A percentile compares a stretch with the other conserved stretches of the same genome.
phyloP scores from a whole-genome alignment of 495 filamentous ascomycete genomes.

The Penicillium daleae region DNA sequence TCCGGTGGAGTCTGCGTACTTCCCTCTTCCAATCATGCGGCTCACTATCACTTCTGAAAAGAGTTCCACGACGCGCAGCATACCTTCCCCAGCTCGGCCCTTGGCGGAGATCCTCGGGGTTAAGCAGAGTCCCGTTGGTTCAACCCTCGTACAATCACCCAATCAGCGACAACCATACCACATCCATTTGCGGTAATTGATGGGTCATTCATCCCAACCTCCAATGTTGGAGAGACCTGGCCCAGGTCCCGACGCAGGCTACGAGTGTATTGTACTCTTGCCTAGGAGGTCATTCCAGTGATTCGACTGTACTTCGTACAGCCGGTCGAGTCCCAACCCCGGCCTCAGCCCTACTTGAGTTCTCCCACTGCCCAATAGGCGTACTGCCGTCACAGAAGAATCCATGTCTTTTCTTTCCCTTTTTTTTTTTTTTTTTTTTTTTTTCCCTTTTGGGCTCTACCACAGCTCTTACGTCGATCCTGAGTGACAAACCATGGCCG shows the following conservation, averaged over 20 bases:
- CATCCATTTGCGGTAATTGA: neutral
- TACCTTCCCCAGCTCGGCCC: constrained; percentile 5
- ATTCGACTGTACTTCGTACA: too few species aligned
- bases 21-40: constrained; percentile 1
- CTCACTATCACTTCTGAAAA: constrained; percentile 1
- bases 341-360: neutral
- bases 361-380: constrained; percentile 2
- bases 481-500: neutral
- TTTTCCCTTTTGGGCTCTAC: neutral
- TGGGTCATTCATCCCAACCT: neutral
- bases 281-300: neutral
- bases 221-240: too few species aligned
- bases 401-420: neutral
- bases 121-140: neutral
- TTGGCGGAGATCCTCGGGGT: neutral
- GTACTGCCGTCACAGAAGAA: neutral
- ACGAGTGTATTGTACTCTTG: neutral
- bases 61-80: constrained; percentile 13
- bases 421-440: neutral
- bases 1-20: constrained; percentile 5
- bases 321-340: neutral
- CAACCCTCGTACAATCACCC: neutral
- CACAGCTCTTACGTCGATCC: constrained; percentile 2
- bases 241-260: too few species aligned
- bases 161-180: neutral